These are phyloP conservation scores for Citropsis articulata DNA, from an alignment of 345 rosid genomes.

Conservation along the genomic window DNA sequence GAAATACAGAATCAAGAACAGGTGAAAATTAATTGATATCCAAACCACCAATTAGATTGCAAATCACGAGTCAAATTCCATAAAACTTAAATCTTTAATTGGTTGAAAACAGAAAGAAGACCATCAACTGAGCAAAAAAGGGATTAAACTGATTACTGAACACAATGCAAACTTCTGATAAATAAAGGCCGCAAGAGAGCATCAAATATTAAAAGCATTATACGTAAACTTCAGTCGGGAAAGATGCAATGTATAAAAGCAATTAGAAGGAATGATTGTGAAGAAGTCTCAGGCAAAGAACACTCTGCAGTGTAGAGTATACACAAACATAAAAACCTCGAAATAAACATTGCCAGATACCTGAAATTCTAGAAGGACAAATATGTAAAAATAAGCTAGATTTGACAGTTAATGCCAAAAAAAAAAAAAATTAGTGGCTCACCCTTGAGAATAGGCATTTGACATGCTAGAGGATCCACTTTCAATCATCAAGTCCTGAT, in stretches of 20 bases:
- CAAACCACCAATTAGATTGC: not conserved
- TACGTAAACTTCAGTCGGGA: not conserved
- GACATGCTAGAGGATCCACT: conserved; percentile 41
- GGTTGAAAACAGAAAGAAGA: not conserved
- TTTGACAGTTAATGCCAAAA: not conserved
- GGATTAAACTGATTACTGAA: not conserved
- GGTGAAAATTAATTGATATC: not conserved
- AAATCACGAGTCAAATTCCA: not conserved
- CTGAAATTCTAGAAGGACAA: not conserved
- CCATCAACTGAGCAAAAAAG: not conserved
- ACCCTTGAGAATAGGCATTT: conserved; percentile 69
- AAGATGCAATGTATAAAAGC: not conserved
- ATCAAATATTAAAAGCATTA: not conserved
- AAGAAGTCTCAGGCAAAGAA: not conserved
- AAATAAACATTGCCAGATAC: not conserved
- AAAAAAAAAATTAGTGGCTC: conserved; percentile 5
- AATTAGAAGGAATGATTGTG: not conserved
- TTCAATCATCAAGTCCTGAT: conserved; percentile 25
- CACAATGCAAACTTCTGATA: not conserved
- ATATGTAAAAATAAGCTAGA: not conserved
- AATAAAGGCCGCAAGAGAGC: not conserved
- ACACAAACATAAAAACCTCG: not conserved
- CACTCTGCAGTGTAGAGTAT: not conserved
- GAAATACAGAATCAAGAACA: not conserved
- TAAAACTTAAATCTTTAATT: not conserved